A percentile compares a stretch with the other conserved stretches of the same genome.
These are phyloP conservation scores for Cystobasidiaceae sp. DNA, from an alignment of 1,284 basidiomycete species.

Conservation along the genomic window DNA sequence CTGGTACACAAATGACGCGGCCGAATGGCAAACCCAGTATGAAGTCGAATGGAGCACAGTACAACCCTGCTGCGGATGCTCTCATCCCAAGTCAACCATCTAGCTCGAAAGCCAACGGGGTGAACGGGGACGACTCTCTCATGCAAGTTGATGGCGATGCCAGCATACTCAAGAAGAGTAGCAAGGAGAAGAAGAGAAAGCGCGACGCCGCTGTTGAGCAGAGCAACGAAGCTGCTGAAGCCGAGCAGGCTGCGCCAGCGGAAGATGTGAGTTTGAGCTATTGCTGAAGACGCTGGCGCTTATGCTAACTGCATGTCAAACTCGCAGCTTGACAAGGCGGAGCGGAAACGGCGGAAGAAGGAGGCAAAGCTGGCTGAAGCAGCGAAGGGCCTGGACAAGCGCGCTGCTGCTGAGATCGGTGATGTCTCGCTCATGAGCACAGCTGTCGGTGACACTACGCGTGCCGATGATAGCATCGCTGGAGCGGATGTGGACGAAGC, in stretches of 20 bases:
- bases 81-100: slow-evolving; percentile 72
- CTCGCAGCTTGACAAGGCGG: slow-evolving; percentile 28
- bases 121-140: slow-evolving; percentile 28
- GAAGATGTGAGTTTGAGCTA: slow-evolving; percentile 16
- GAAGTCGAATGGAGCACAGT: slow-evolving; percentile 63
- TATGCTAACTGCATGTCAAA: neutral
- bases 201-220: slow-evolving; percentile 55
- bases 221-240: slow-evolving; percentile 29
- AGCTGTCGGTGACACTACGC: slow-evolving; percentile 9
- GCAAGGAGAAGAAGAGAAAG: slow-evolving; percentile 48
- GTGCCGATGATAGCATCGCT: slow-evolving; percentile 23
- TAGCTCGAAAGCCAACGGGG: slow-evolving; percentile 13
- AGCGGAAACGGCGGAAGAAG: slow-evolving; percentile 34
- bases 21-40: slow-evolving; percentile 70
- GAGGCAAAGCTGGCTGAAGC: slow-evolving; percentile 29
- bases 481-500: slow-evolving; percentile 7
- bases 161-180: slow-evolving; percentile 52
- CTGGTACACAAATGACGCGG: slow-evolving; percentile 51
- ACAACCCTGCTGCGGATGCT: slow-evolving; percentile 67
- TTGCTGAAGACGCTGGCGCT: too few relatives aligned
- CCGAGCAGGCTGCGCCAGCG: slow-evolving; percentile 22
- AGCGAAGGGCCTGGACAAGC: slow-evolving; percentile 5
- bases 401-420: slow-evolving; percentile 23
- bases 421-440: slow-evolving; percentile 24
- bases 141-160: slow-evolving; percentile 63